Evolutionary conservation across 768 basidiomycete genomes (phyloP).

Genomic region (Cyclocybe cylindracea): DNA sequence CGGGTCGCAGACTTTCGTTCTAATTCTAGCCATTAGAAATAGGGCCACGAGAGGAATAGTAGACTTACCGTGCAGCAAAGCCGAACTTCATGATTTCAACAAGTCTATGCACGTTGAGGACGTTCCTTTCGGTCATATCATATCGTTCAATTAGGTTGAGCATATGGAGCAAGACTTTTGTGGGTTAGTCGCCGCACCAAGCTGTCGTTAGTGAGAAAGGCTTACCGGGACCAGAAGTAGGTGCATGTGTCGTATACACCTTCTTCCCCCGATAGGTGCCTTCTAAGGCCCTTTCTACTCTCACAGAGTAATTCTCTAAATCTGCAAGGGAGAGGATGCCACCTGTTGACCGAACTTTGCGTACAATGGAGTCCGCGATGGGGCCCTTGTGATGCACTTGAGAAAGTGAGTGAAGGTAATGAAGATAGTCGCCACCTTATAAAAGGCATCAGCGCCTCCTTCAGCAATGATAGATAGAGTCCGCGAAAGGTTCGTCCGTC

Average conservation of each 20-base stretch:
- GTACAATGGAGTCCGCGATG: conserved; percentile 78
- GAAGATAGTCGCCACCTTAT: conserved; percentile 48
- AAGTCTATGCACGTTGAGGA: conserved; percentile 73
- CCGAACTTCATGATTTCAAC: conserved; percentile 85
- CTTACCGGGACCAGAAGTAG: conserved; percentile 77
- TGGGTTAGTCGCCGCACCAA: not conserved
- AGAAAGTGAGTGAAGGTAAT: conserved; percentile 9
- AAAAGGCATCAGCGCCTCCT: conserved; percentile 81
- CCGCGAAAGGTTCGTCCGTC: conserved; percentile 70
- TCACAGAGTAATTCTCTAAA: conserved; percentile 67
- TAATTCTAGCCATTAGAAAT: conserved; percentile 23
- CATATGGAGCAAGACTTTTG: conserved; percentile 81
- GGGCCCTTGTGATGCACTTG: conserved; percentile 77
- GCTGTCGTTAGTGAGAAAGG: not conserved
- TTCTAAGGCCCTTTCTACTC: conserved; percentile 70
- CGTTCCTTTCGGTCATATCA: conserved; percentile 51
- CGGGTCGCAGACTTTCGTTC: conserved; percentile 85
- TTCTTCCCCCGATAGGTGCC: conserved; percentile 77
- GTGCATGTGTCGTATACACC: conserved; percentile 84
- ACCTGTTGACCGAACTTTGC: conserved; percentile 68
- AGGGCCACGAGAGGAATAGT: not conserved
- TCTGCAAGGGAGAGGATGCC: conserved; percentile 82
- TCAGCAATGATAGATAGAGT: conserved; percentile 76
- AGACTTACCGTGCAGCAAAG: conserved; percentile 46
- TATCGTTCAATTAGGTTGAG: conserved; percentile 89